Evolutionary conservation across 83 land plant genomes (phyloP).

Genomic region (Picea abies): DNA sequence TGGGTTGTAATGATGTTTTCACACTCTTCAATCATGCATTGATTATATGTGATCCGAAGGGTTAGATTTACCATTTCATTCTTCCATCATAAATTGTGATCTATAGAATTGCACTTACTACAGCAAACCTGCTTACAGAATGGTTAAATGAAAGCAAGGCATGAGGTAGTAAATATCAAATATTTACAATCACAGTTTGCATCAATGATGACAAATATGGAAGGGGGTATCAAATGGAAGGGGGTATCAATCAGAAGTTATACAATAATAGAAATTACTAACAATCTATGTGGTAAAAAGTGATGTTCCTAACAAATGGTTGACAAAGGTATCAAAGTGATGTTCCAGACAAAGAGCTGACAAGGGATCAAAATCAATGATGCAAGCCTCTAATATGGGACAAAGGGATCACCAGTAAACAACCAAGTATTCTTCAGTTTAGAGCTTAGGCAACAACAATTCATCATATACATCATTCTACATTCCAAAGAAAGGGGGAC

Average conservation of each 20-base stretch:
- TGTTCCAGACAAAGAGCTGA: not conserved
- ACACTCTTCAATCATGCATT: too few relatives aligned
- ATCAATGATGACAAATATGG: not conserved
- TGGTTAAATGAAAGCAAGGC: not conserved
- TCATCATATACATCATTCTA: not conserved
- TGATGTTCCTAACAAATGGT: not conserved
- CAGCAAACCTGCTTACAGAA: not conserved
- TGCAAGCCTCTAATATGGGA: too few relatives aligned
- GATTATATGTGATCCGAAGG: too few relatives aligned
- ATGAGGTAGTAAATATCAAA: not conserved
- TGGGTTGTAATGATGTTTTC: too few relatives aligned
- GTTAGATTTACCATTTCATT: not conserved
- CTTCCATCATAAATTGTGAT: not conserved
- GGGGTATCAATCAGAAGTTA: not conserved
- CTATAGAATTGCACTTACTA: not conserved
- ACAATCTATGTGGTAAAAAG: too few relatives aligned
- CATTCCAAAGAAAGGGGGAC: not conserved
- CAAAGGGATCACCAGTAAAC: not conserved
- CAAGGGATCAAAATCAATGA: not conserved
- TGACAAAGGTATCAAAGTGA: not conserved
- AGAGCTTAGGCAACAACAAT: not conserved
- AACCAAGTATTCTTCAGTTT: not conserved
- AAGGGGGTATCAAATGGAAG: not conserved
- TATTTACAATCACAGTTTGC: not conserved
- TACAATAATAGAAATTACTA: not conserved